These are phyloP conservation scores for Cordyceps tenuipes DNA, from an alignment of 2,329 filamentous ascomycete genomes.

Conservation along the genomic window DNA sequence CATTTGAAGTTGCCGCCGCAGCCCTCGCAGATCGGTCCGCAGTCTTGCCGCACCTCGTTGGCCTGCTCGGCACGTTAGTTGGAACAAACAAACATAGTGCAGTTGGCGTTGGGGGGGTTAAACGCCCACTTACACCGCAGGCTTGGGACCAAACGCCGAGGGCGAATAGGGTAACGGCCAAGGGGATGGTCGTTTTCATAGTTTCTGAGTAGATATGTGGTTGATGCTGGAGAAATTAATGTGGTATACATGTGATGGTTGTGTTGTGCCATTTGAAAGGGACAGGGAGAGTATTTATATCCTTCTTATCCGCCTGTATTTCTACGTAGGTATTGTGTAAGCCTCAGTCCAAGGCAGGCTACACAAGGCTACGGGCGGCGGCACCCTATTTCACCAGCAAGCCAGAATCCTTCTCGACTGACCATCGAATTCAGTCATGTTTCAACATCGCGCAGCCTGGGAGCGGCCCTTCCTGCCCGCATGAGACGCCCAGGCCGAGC, in stretches of 20 bases:
- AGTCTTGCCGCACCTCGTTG: background rate
- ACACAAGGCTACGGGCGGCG: no score
- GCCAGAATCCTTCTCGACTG: no score
- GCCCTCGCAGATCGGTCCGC: background rate
- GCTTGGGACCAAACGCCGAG: conserved; percentile 1
- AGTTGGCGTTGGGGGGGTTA: background rate
- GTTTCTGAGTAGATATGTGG: background rate
- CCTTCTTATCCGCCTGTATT: no score
- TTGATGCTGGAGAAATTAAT: background rate
- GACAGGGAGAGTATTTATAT: background rate
- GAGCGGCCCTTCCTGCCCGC: no score
- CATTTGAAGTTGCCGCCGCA: background rate
- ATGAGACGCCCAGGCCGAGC: no score
- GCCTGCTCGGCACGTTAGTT: background rate
- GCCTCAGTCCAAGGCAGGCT: no score
- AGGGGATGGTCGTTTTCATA: background rate
- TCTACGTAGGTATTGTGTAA: no score
- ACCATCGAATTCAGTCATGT: no score
- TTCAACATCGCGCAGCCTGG: no score
- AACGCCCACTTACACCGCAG: background rate
- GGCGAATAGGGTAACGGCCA: background rate
- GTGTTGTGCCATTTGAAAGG: background rate
- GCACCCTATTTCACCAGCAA: no score
- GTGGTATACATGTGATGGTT: background rate
- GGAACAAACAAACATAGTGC: background rate